Base-by-base conservation (phyloP, 371 early-diverging fungal genomes). In the Mortierella sp. region DNA sequence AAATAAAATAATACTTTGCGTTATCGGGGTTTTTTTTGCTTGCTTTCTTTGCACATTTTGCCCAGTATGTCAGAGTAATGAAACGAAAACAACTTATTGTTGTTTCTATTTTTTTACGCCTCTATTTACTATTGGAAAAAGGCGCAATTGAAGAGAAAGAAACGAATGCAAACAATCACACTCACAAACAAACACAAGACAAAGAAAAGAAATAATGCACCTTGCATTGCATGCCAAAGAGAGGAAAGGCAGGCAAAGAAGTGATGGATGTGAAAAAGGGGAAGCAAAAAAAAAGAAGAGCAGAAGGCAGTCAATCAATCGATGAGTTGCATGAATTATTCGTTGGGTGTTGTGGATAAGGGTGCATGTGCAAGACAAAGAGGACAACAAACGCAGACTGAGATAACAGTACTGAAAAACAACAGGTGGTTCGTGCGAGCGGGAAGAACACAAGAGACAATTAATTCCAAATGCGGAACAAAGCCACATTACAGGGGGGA, bases 351-450 rank as follows among this genome's bases (percentile, higher is more conserved):
- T 28, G 1, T 19, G 19, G 73, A 54, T 9, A 48, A 50, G 21
- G 28, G 19, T 42, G 54, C 31, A n/a, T n/a, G n/a, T n/a, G n/a
- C n/a, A 38, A 38, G 42, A 38, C 42, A 38, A 58, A 16, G 57
- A 19, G 45, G 21, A 42, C 5, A 26, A 38, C n/a, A 13, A 58
- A n/a, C 42, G 45, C 13, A 42, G 21, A 60, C 42, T 6, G 24
- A 34, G 55, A 73, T 48, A 54, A 24, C 31, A 52, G 1, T 47
- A n/a, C n/a, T 38, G 42, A 38, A 73, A 28, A 28, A 13, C 16
- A 42, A 13, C n/a, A 58, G 63, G 68, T 65, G 68, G 68, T 65
- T 65, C 58, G 44, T 60, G 63, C 34, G 75, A 47, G 42, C 21
- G 31, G 58, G 34, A 63, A 31, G 16, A 24, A 77, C n/a, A 38